Base-by-base conservation (phyloP, 2,329 filamentous ascomycete species). In the Colletotrichum sp. region DNA sequence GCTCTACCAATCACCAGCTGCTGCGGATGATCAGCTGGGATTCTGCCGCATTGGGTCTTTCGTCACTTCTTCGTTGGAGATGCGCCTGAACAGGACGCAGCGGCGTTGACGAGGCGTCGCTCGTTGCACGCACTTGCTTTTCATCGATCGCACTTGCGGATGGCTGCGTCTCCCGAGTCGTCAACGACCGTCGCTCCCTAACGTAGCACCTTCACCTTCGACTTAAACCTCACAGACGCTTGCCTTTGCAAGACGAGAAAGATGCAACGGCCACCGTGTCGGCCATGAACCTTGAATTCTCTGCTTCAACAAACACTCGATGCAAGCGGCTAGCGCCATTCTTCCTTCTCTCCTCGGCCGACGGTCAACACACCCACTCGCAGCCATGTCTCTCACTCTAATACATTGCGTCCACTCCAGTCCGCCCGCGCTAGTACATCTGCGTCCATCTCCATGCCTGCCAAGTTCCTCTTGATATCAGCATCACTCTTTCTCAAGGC, bases 351-450 rank as follows among this genome's bases (percentile, higher is more conserved):
- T 67, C 64, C 62, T 32, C 36, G 30, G 15, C 21, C 21, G 30
- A 36, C 12, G 24, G 24, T 34, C 34, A 62, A 7, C 26, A 68
- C 63, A 68, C 52, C 26, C 62, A 62, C 16, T 39, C 30, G 13
- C 36, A 52, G 39, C 72, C 44, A 72, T 73, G 73, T 76, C 73
- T 76, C 73, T 68, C 18, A 26, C 59, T 49, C 57, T 71, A 34
- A 68, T 69, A 76, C 64, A 60, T 76, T 16, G 55, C 63, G 62
- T 59, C 70, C 70, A 63, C 57, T 57, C 55, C 21, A 24, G 32
- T 44, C 34, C 15, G 39, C 12, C 63, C 10, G 4, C 69, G 34
- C 73, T 76, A 76, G 70, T 63, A 68, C 70, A 13, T 49, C 39
- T 73, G 39, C 73, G 73, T 76, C 73, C 16, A 21, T 18, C 30